Base-by-base conservation (phyloP, 805 yeast genomes). In the Kluyveromyces starmeri region DNA sequence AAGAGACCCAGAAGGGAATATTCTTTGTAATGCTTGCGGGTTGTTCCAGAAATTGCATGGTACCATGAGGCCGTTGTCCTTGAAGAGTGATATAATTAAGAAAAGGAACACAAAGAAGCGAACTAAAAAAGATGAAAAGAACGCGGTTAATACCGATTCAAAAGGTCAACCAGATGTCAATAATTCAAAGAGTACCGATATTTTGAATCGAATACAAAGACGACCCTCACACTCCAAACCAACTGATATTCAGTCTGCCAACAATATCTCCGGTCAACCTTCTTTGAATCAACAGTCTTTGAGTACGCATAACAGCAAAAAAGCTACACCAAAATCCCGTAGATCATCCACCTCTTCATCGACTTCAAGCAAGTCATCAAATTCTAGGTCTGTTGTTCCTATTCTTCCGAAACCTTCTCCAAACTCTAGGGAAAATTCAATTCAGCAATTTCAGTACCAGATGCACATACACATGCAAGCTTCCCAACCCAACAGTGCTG, bases 1-100 rank as follows among this genome's bases (percentile, higher is more conserved):
- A 47, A 68, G 96, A 32, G 84, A 85, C 48, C 86, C 94, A 0
- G 83, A 83, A 39, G 96, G 96, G 2, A 80, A 83, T 50, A 94
- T 96, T 0, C 64, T 89, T 39, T 89, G 97, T 62, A 89, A 89
- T 58, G 97, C 98, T 0, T 89, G 98, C 64, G 98, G 97, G 0
- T 64, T 89, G 40, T 89, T 89, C 48, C 70, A 83, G 50, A 89
- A 89, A 58, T 65, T 89, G 16, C 97, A 89, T 51, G 97, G 96
- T n/a, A 89, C 85, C 3, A 94, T 84, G 42, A 67, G 97, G 38
- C 98, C 98, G 0, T 64, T 89, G 34, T 81, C 94, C 10, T 65
- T 88, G 48, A 88, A 86, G 53, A 83, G 96, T 0, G 96, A 88
- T 54, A 92, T 88, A 1, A 88, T 89, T 37, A 85, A 86, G 57